Conservation (phyloP, 1,284 basidiomycete species). For the Tilletiaria anomala region DNA sequence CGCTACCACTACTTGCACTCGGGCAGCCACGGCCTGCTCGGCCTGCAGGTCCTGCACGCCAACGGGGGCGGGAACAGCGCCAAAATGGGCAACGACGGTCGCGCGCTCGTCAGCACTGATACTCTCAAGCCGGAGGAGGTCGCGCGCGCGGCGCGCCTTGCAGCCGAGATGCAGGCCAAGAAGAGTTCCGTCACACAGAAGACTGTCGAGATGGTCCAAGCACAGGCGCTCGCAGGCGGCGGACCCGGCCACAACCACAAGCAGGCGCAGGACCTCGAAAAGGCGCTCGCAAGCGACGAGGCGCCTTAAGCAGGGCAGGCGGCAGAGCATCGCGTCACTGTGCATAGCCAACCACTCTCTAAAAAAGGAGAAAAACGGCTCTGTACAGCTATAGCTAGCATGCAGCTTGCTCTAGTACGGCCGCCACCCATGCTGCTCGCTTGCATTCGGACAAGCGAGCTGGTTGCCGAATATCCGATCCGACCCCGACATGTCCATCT, state of each 20-base stretch:
- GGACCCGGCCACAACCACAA: slow-evolving; percentile 9
- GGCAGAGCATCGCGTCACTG: too few species aligned
- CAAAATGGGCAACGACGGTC: slow-evolving; percentile 32
- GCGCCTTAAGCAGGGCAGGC: background rate
- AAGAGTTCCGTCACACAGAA: too few species aligned
- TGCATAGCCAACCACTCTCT: too few species aligned
- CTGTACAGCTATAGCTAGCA: too few species aligned
- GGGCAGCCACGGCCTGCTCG: slow-evolving; percentile 57
- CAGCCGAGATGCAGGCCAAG: slow-evolving; percentile 8
- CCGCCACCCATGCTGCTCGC: too few species aligned
- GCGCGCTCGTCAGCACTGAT: slow-evolving; percentile 30
- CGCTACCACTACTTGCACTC: slow-evolving; percentile 93
- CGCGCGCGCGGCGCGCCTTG: slow-evolving; percentile 29
- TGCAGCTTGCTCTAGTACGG: too few species aligned
- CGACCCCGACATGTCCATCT: background rate
- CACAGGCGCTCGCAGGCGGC: slow-evolving; percentile 16
- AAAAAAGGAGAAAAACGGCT: too few species aligned
- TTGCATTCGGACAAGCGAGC: too few species aligned
- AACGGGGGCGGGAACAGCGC: slow-evolving; percentile 33
- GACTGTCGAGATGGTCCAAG: too few species aligned
- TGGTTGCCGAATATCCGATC: too few species aligned
- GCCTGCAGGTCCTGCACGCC: slow-evolving; percentile 31
- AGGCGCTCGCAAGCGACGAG: background rate
- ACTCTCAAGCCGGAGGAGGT: slow-evolving; percentile 33
- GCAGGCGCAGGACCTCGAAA: background rate